Evolutionary conservation across 805 yeast genomes (phyloP).

Genomic region (Saccharomycopsis sp.): DNA sequence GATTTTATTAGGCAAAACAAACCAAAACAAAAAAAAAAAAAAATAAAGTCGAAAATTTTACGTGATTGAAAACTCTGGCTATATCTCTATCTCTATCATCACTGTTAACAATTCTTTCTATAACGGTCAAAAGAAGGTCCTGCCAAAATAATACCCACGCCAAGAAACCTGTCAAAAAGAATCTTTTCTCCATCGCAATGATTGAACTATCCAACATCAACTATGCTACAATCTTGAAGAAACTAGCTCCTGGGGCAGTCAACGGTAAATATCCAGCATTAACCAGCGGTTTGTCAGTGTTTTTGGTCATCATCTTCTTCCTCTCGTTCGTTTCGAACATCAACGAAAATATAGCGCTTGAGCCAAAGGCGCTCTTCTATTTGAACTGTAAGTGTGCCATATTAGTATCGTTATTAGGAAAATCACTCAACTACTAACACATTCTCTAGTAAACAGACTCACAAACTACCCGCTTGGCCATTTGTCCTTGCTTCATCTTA

Average conservation of each 20-base stretch:
- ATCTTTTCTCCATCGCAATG: no score
- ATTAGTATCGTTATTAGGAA: no score
- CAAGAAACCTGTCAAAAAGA: no score
- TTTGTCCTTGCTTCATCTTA: conserved; percentile 50
- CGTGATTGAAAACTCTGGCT: no score
- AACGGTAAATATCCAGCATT: conserved; percentile 19
- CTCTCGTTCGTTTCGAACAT: conserved; percentile 18
- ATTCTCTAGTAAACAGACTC: conserved; percentile 25
- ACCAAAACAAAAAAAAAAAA: no score
- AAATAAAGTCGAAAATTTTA: no score
- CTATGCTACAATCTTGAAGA: conserved; percentile 1
- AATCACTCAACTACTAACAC: no score
- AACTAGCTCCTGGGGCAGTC: conserved; percentile 13
- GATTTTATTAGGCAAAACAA: no score
- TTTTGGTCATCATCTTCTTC: conserved; percentile 15
- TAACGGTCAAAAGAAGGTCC: no score
- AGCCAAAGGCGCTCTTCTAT: conserved; percentile 47
- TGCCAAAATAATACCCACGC: not conserved
- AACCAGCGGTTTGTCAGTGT: conserved; percentile 17
- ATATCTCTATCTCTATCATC: no score
- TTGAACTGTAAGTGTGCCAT: conserved; percentile 32
- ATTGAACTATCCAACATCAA: not conserved
- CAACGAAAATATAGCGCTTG: conserved; percentile 39
- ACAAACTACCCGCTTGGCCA: conserved; percentile 74
- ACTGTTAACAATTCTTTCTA: no score